phyloP scores from a whole-genome alignment of 148 eudicot genomes.

The Vaccinium vitisidaea region DNA sequence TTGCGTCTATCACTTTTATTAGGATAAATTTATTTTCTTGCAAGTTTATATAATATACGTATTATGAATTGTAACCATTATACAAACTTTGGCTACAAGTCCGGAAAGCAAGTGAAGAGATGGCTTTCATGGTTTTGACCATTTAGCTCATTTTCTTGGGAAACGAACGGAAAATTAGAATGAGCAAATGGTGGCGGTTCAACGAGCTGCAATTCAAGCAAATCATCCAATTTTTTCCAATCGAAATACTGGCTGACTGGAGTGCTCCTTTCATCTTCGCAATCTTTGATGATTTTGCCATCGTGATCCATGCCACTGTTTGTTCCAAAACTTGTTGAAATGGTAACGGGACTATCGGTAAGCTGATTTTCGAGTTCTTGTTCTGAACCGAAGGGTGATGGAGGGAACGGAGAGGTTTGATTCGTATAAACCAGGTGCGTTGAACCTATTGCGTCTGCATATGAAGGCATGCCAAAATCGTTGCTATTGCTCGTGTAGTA shows the following conservation, averaged over 20 bases:
- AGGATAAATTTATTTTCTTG: not conserved
- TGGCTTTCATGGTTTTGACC: slow-evolving; percentile 34
- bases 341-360: slow-evolving; percentile 53
- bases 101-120: slow-evolving; percentile 50
- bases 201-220: slow-evolving; percentile 28
- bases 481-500: slow-evolving; percentile 25
- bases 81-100: slow-evolving; percentile 27
- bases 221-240: slow-evolving; percentile 54
- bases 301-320: slow-evolving; percentile 7
- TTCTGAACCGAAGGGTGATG: slow-evolving; percentile 17
- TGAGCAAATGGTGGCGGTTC: slow-evolving; percentile 21
- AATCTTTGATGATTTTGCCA: slow-evolving; percentile 18
- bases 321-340: slow-evolving; percentile 43
- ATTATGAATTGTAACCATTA: not conserved
- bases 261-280: slow-evolving; percentile 29
- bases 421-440: slow-evolving; percentile 12
- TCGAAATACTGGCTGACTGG: slow-evolving; percentile 21
- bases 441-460: slow-evolving; percentile 29
- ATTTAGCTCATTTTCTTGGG: slow-evolving; percentile 34
- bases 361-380: slow-evolving; percentile 26
- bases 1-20: not conserved
- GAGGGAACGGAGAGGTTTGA: slow-evolving; percentile 25
- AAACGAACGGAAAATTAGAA: slow-evolving; percentile 23
- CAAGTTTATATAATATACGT: not conserved
- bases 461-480: slow-evolving; percentile 26